A percentile compares a stretch with the other conserved stretches of the same genome.
Evolutionary conservation across 1,284 basidiomycete genomes (phyloP).

Genomic region (Salmacisia buchloeana): DNA sequence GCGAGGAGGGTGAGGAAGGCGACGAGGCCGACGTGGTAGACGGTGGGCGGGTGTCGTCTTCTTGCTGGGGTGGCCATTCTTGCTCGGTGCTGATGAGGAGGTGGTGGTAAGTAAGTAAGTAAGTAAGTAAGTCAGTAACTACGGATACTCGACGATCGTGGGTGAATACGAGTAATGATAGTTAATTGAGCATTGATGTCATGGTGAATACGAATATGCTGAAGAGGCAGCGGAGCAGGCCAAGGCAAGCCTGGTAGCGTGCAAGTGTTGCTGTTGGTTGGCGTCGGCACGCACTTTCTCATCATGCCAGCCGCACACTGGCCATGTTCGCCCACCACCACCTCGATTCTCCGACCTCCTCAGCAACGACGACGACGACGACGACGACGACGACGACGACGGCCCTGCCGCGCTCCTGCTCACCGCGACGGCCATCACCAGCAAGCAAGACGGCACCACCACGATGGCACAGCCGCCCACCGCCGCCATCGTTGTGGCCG

Average conservation of each 20-base stretch:
- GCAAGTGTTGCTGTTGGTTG: too few relatives aligned
- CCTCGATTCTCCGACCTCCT: conserved; percentile 11
- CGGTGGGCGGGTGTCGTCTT: too few relatives aligned
- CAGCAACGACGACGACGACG: conserved; percentile 5
- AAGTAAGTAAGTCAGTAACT: neutral
- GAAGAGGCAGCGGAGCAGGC: too few relatives aligned
- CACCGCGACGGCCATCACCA: neutral
- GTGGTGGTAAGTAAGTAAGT: neutral
- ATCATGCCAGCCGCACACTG: too few relatives aligned
- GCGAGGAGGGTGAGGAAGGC: conserved; percentile 34
- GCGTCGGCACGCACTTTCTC: too few relatives aligned
- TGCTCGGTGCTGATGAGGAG: neutral
- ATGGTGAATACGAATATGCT: too few relatives aligned
- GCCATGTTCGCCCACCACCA: too few relatives aligned
- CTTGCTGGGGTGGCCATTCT: neutral
- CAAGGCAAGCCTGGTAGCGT: too few relatives aligned
- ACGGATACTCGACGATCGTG: neutral
- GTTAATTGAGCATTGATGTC: too few relatives aligned
- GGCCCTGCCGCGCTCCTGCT: neutral
- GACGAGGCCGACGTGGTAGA: conserved; percentile 42
- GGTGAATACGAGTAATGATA: too few relatives aligned
- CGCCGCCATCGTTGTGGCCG: conserved; percentile 32
- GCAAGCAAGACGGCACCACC: neutral
- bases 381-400: neutral
- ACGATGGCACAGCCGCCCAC: conserved; percentile 37